Percentiles rank a stretch among this genome's conserved stretches.
phyloP scores from a whole-genome alignment of 73 alveolate genomes.

The Symbiodinium natans region DNA sequence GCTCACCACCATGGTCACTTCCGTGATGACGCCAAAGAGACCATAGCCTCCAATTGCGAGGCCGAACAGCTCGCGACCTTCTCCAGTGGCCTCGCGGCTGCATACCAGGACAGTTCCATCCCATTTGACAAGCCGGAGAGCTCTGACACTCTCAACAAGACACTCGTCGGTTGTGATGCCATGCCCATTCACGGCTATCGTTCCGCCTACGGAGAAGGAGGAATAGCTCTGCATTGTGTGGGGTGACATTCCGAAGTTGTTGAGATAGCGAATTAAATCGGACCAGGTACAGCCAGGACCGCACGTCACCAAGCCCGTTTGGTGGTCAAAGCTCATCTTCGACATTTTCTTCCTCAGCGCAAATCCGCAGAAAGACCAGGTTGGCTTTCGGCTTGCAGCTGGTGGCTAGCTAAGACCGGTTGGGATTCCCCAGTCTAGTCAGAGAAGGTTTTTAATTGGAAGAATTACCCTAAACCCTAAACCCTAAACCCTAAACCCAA shows the following conservation, averaged over 20 bases:
- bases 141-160: neutral
- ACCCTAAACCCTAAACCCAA: no score
- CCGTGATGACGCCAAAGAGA: constrained; percentile 70
- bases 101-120: neutral
- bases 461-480: no score
- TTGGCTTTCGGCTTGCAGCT: no score
- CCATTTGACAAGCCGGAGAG: constrained; percentile 40
- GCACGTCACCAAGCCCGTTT: neutral
- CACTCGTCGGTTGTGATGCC: neutral
- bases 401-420: no score
- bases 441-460: neutral
- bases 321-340: neutral
- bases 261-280: constrained; percentile 41
- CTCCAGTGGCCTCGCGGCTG: neutral
- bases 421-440: neutral
- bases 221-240: constrained; percentile 90
- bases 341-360: no score
- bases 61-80: neutral
- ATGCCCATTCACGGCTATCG: constrained; percentile 8
- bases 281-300: constrained; percentile 83
- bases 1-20: constrained; percentile 69
- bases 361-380: no score
- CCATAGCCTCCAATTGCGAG: no score
- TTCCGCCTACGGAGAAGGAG: constrained; percentile 74
- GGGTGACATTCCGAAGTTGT: constrained; percentile 73